Conservation (phyloP, 169 alveolate species). For the Pseudocohnilembus persalinus region DNA sequence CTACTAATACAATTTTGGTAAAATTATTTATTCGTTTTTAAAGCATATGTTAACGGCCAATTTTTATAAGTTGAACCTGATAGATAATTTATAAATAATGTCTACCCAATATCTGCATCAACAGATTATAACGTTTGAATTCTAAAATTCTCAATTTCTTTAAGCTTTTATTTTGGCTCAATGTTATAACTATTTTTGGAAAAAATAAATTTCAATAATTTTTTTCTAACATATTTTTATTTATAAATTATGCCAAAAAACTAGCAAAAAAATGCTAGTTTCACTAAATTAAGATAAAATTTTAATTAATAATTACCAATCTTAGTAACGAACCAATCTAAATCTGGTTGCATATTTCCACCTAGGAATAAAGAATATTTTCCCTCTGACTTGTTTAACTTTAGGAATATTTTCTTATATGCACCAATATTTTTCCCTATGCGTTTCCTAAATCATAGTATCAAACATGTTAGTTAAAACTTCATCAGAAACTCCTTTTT, state of each 20-base stretch:
- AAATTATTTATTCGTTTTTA: no score
- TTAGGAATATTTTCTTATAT: background rate
- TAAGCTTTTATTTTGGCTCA: background rate
- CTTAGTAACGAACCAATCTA: background rate
- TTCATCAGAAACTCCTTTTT: no score
- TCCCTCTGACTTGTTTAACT: background rate
- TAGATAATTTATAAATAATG: no score
- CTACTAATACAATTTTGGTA: no score
- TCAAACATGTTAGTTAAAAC: background rate
- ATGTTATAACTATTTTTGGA: background rate
- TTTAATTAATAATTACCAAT: background rate
- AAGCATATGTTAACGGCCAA: background rate
- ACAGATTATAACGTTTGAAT: background rate
- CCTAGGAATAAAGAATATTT: background rate
- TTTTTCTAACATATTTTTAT: no score
- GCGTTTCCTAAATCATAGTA: background rate
- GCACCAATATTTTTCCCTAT: background rate
- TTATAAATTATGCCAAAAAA: no score
- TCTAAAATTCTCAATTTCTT: background rate
- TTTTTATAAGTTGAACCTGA: background rate
- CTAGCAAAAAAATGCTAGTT: background rate
- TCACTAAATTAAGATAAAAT: no score
- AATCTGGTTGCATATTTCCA: background rate
- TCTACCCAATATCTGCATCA: background rate
- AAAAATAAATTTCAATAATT: no score